These are phyloP conservation scores for Plasmodium berghei DNA, from an alignment of 169 alveolate species.

Conservation along the genomic window DNA sequence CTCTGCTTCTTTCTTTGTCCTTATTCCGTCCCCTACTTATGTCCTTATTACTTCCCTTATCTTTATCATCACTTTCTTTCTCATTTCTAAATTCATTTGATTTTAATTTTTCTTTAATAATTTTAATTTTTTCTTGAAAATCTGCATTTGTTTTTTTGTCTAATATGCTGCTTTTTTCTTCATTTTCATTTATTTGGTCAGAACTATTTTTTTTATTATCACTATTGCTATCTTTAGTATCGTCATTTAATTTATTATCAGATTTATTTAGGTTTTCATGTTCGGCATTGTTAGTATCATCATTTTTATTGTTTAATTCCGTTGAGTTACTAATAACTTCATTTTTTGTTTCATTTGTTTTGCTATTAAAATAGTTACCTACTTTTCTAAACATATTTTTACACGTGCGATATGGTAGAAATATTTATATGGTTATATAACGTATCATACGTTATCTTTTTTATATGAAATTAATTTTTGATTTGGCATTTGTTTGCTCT, in stretches of 20 bases:
- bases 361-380: slow-evolving; percentile 28
- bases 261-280: neutral
- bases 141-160: slow-evolving; percentile 21
- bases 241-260: neutral
- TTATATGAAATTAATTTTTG: neutral
- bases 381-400: slow-evolving; percentile 31
- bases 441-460: neutral
- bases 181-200: slow-evolving; percentile 1
- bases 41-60: neutral
- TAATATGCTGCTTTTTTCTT: neutral
- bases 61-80: neutral
- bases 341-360: neutral
- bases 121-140: slow-evolving; percentile 33
- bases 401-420: neutral
- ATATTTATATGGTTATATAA: neutral
- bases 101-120: slow-evolving; percentile 35
- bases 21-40: neutral
- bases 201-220: neutral
- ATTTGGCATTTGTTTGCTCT: neutral
- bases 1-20: slow-evolving; percentile 16
- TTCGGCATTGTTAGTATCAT: neutral
- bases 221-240: neutral
- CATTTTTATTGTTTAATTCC: slow-evolving; percentile 6
- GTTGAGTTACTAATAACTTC: neutral
- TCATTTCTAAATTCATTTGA: slow-evolving; percentile 11